Evolutionary conservation across 2,329 filamentous ascomycete genomes (phyloP).

Genomic region (Talaromyces sp.): DNA sequence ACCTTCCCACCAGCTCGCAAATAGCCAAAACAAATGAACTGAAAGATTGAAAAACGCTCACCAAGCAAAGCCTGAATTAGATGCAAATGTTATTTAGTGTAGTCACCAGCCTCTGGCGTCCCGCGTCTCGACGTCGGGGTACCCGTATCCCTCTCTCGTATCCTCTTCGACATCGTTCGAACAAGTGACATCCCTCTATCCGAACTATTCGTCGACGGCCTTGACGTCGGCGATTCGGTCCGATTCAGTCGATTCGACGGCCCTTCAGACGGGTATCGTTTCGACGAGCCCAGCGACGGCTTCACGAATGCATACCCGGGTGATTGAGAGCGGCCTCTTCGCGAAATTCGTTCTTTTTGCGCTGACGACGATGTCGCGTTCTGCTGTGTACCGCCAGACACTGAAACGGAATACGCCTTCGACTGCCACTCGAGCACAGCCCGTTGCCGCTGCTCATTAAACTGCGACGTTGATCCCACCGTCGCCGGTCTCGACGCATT

Average conservation of each 20-base stretch:
- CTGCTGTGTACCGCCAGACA: conserved; percentile 13
- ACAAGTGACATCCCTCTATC: background rate
- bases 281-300: conserved; percentile 4
- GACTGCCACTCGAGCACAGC: conserved; percentile 11
- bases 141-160: background rate
- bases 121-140: background rate
- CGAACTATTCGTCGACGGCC: background rate
- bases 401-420: conserved; percentile 14
- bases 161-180: background rate
- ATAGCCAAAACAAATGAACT: background rate
- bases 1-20: background rate
- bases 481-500: background rate
- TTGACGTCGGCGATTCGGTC: background rate
- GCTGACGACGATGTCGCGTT: conserved; percentile 1
- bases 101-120: background rate
- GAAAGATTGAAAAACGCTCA: background rate
- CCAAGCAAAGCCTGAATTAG: background rate
- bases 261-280: conserved; percentile 9
- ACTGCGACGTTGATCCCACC: background rate
- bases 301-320: conserved; percentile 6
- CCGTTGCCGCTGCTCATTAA: conserved; percentile 13
- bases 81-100: background rate
- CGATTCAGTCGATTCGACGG: background rate
- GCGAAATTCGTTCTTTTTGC: background rate
- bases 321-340: conserved; percentile 12